Conservation (phyloP, 257 asterid genomes). For the Cordia subcordata region DNA sequence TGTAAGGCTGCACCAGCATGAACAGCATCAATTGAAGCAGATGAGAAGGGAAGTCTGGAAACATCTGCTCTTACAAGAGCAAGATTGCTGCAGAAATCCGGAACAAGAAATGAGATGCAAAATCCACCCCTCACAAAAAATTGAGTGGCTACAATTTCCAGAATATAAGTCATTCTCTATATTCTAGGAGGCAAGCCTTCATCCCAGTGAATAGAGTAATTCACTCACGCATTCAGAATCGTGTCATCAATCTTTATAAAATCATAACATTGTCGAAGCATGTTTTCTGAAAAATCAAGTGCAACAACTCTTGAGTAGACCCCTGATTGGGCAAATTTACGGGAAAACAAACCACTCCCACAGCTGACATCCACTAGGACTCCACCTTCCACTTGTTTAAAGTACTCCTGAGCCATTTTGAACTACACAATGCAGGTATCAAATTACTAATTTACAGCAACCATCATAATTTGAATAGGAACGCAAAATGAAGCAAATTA, state of each 20-base stretch:
- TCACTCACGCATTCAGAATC: constrained; percentile 65
- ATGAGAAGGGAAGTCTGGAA: constrained; percentile 84
- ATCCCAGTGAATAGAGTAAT: background rate
- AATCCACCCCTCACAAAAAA: constrained; percentile 6
- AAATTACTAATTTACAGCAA: background rate
- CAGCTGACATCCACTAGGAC: constrained; percentile 90
- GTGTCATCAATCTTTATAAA: constrained; percentile 64
- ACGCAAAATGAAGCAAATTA: background rate
- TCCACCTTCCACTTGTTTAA: constrained; percentile 77
- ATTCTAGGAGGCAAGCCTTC: background rate
- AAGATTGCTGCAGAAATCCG: constrained; percentile 47
- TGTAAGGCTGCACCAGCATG: constrained; percentile 99
- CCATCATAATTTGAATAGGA: constrained; percentile 4
- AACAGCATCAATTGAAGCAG: constrained; percentile 84
- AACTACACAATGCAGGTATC: constrained; percentile 50
- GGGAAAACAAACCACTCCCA: constrained; percentile 91
- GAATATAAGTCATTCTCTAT: background rate
- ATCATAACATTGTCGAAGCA: constrained; percentile 89
- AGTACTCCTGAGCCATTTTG: constrained; percentile 84
- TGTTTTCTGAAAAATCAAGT: constrained; percentile 90
- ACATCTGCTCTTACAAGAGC: constrained; percentile 98
- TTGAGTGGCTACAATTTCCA: background rate
- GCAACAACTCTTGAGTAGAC: constrained; percentile 73
- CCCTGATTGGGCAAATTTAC: constrained; percentile 85
- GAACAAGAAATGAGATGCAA: background rate